A percentile compares a stretch with the other conserved stretches of the same genome.
These are phyloP conservation scores for Tuber borchii DNA, from an alignment of 495 filamentous ascomycete genomes.

Conservation along the genomic window DNA sequence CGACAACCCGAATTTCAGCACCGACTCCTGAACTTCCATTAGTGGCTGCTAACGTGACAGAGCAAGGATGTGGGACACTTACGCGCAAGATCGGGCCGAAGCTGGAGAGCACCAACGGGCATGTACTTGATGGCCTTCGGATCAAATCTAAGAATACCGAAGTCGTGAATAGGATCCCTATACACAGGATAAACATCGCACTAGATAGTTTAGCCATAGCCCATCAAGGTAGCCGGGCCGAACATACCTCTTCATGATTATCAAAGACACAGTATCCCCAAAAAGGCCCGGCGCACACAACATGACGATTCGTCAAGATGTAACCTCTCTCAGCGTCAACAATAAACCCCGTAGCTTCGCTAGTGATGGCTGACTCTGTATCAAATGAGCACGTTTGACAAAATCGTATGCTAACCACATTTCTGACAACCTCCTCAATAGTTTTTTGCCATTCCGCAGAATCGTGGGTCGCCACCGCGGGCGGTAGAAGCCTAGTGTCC, in stretches of 20 bases:
- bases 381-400: constrained; percentile 98
- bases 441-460: constrained; percentile 95
- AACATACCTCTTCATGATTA: constrained; percentile 78
- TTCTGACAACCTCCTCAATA: constrained; percentile 85
- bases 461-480: constrained; percentile 58
- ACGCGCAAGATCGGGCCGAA: constrained; percentile 81
- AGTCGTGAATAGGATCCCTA: constrained; percentile 96
- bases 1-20: constrained; percentile 89
- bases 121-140: constrained; percentile 95
- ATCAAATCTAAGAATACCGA: constrained; percentile 92
- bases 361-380: constrained; percentile 84
- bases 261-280: constrained; percentile 98
- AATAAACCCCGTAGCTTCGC: constrained; percentile 95
- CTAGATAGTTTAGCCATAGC: constrained; percentile 45
- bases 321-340: constrained; percentile 92
- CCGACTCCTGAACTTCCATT: constrained; percentile 54
- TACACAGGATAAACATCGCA: constrained; percentile 97
- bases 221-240: background rate
- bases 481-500: constrained; percentile 45
- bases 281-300: constrained; percentile 93
- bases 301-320: constrained; percentile 85
- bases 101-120: constrained; percentile 67
- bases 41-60: constrained; percentile 7
- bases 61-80: constrained; percentile 30
- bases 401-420: constrained; percentile 95